Percentiles rank a stretch among this genome's conserved stretches.
Conservation (phyloP, 176 grass and related monocot species). For the Zea luxurians region DNA sequence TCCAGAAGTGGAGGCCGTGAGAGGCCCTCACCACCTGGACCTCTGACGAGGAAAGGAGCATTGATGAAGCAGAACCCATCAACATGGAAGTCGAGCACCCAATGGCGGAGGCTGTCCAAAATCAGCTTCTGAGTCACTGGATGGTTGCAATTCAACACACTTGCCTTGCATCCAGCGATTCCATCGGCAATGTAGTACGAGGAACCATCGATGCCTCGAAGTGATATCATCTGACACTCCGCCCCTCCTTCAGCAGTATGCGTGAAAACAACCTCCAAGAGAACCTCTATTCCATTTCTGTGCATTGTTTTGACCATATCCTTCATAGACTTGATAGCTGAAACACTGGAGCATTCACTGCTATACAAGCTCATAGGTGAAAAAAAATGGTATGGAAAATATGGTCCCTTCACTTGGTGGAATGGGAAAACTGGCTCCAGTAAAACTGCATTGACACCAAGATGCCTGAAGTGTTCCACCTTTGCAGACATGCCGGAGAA, state of each 20-base stretch:
- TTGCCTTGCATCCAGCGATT: constrained; percentile 35
- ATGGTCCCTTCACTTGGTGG: constrained; percentile 69
- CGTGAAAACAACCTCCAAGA: constrained; percentile 77
- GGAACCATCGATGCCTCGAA: constrained; percentile 73
- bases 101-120: constrained; percentile 92
- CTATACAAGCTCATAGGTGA: constrained; percentile 57
- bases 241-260: constrained; percentile 68
- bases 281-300: constrained; percentile 74
- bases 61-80: constrained; percentile 95
- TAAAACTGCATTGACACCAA: constrained; percentile 82
- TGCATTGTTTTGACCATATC: constrained; percentile 88
- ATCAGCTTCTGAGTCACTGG: constrained; percentile 73
- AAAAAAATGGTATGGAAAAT: constrained; percentile 89
- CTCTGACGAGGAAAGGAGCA: constrained; percentile 69
- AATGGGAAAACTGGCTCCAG: constrained; percentile 86
- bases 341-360: constrained; percentile 33
- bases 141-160: constrained; percentile 67
- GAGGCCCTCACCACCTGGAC: constrained; percentile 50
- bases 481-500: constrained; percentile 65
- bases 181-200: constrained; percentile 63
- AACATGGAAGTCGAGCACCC: constrained; percentile 89
- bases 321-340: constrained; percentile 71
- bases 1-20: constrained; percentile 74
- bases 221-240: constrained; percentile 57
- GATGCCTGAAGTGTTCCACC: constrained; percentile 60